Evolutionary conservation across 2,329 filamentous ascomycete genomes (phyloP), one percentile per base, ranked within the genome.

Genomic region (Diaporthe batatas): DNA sequence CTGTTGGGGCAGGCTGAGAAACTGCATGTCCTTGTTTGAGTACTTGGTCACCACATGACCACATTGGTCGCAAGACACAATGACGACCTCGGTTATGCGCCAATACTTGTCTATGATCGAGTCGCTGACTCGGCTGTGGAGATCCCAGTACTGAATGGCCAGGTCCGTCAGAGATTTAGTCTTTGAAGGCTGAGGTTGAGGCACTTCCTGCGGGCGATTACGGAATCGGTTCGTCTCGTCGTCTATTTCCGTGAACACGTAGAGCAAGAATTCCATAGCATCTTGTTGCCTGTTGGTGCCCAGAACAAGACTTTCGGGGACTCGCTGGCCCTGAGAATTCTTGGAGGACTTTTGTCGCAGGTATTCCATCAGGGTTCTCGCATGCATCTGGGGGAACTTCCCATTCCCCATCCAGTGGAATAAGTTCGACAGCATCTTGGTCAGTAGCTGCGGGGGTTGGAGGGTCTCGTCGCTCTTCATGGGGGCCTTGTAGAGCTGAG

Each of bases 201-300:
- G 72, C 39, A 77, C 76, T 54, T 76, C 72, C 68, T 67, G 72
- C 23, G 68, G 69, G n/a, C 68, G 81, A 73, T 91, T 85, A n/a
- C 85, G 83, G 18, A 81, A 81, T 34, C 80, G 80, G 80, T 98
- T 97, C 6, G 97, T 91, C 82, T 99, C 96, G 79, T 96, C 93
- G 77, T 96, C 92, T 16, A 98, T 86, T 76, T 93, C 91, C 69
- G 94, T 91, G 49, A 97, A 87, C 34, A 98, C 82, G 79, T 97
- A 98, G 58, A 91, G 91, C 76, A 96, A 91, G 77, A 97, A 97
- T 78, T 98, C 96, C 76, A 95, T 93, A 1, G 95, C 93, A 79
- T 99, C 96, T 82, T 98, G 96, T 80, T 98, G 96, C 65, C 90
- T 85, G 32, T 87, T 86, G 53, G 94, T 92, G 18, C 92, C 93